Percentiles rank a stretch among this genome's conserved stretches.
phyloP scores from a whole-genome alignment of 495 filamentous ascomycete genomes.

The Saxophila tyrrhenica region DNA sequence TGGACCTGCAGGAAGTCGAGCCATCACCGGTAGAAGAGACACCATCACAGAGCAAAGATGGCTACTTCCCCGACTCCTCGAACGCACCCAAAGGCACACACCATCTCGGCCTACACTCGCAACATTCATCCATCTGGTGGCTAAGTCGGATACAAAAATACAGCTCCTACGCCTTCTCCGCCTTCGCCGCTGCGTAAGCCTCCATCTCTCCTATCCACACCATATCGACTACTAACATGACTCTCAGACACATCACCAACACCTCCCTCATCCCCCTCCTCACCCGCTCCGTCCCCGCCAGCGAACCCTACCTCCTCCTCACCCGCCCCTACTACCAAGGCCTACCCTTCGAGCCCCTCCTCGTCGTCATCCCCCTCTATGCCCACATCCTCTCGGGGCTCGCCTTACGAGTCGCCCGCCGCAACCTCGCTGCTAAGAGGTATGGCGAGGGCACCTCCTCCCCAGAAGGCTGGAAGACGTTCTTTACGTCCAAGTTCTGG shows the following conservation, averaged over 20 bases:
- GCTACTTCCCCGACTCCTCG: conserved; percentile 37
- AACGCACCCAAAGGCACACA: background rate
- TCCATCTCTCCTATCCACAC: background rate
- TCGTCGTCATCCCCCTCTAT: conserved; percentile 47
- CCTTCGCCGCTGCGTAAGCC: conserved; percentile 40
- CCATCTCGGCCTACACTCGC: conserved; percentile 24
- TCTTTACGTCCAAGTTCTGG: conserved; percentile 35
- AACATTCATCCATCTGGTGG: conserved; percentile 22
- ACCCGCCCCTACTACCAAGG: conserved; percentile 73
- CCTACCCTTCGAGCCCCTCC: conserved; percentile 48
- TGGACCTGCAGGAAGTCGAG: conserved; percentile 50
- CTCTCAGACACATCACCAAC: conserved; percentile 65
- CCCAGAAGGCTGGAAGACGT: conserved; percentile 31
- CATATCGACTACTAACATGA: background rate
- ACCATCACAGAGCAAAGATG: conserved; percentile 43
- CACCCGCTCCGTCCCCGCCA: conserved; percentile 41
- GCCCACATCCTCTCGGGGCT: conserved; percentile 55
- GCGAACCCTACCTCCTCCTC: conserved; percentile 49
- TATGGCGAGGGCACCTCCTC: conserved; percentile 52
- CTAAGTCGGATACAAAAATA: conserved; percentile 70
- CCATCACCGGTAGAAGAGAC: conserved; percentile 66
- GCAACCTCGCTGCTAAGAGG: conserved; percentile 50
- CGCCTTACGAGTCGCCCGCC: conserved; percentile 60
- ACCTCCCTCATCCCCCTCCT: conserved; percentile 48
- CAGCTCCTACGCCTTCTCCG: conserved; percentile 73